Conservation (phyloP, 129 eudicot species). For the Saposhnikovia divaricata region DNA sequence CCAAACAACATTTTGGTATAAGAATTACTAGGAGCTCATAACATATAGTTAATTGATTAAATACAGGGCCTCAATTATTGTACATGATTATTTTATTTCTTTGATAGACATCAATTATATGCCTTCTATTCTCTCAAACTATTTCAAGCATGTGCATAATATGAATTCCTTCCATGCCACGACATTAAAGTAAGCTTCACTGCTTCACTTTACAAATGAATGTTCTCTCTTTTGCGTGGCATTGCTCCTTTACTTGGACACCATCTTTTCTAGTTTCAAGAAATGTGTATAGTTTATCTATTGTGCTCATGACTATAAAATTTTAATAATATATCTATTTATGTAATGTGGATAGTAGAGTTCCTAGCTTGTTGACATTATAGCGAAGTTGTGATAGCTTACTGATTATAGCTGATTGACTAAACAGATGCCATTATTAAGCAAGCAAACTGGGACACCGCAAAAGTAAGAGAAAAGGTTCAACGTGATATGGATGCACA, state of each 20-base stretch:
- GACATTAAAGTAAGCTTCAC: neutral
- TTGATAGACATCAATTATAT: neutral
- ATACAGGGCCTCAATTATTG: neutral
- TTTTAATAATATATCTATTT: neutral
- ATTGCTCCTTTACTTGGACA: neutral
- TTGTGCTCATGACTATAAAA: neutral
- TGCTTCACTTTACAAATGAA: neutral
- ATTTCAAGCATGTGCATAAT: neutral
- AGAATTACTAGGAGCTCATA: neutral
- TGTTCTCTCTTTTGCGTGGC: neutral
- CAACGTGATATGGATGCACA: constrained; percentile 75
- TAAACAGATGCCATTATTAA: constrained; percentile 59
- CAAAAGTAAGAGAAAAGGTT: constrained; percentile 68
- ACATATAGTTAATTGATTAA: no score
- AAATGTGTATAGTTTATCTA: neutral
- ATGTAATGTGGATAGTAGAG: neutral
- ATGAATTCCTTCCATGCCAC: neutral
- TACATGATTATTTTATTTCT: no score
- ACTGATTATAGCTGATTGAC: neutral
- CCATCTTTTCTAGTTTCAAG: neutral
- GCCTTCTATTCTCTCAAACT: neutral
- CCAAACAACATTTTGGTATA: neutral
- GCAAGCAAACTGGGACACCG: constrained; percentile 86
- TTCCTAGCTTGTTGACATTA: neutral
- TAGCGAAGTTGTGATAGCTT: neutral